These are phyloP conservation scores for Vitis hybrid DNA, from an alignment of 177 flowering plant species.

Conservation along the genomic window DNA sequence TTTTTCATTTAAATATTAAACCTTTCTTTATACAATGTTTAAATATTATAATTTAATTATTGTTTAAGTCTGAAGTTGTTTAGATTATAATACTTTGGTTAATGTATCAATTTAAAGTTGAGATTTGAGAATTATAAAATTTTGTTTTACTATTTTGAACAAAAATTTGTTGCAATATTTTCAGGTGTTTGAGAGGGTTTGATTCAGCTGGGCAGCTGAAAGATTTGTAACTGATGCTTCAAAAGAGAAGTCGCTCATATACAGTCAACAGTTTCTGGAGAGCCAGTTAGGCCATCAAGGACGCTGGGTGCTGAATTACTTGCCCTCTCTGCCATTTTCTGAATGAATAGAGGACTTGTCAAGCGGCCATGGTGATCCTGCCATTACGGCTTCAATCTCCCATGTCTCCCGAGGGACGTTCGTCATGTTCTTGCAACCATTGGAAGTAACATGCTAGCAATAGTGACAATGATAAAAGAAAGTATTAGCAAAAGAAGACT, in stretches of 20 bases:
- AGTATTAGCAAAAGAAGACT: background rate
- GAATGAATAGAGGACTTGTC: constrained; percentile 15
- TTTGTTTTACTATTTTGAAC: too few species aligned
- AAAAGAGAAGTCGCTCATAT: too few species aligned
- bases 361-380: constrained; percentile 83
- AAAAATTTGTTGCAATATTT: background rate
- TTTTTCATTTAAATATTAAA: too few species aligned
- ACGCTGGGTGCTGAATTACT: background rate
- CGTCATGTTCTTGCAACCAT: constrained; percentile 81
- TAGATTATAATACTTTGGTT: too few species aligned
- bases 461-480: background rate
- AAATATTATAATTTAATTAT: too few species aligned
- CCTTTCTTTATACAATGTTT: too few species aligned
- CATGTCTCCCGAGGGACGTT: constrained; percentile 67
- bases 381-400: constrained; percentile 97
- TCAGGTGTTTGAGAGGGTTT: background rate
- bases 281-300: background rate
- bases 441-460: constrained; percentile 64
- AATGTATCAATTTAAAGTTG: too few species aligned
- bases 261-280: too few species aligned
- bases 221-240: too few species aligned
- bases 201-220: too few species aligned
- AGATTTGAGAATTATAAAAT: too few species aligned
- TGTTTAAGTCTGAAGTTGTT: too few species aligned
- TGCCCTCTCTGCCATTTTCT: constrained; percentile 8